Conservation (phyloP, 306 rosid genomes). For the Phaseolus lunatus region DNA sequence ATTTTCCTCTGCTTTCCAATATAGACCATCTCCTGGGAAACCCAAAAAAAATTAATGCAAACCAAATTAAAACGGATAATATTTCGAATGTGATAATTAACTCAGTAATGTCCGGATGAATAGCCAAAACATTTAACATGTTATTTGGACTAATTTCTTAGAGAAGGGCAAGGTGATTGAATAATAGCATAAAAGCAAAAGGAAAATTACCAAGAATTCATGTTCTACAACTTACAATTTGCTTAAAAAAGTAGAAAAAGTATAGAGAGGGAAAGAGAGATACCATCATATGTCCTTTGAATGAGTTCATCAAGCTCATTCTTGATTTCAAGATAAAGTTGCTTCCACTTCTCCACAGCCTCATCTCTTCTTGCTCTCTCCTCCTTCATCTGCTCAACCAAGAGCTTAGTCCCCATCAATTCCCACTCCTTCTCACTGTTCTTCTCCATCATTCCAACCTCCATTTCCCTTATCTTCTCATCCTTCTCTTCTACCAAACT, state of each 20-base stretch:
- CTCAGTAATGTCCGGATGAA: too few species aligned
- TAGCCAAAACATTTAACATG: slow-evolving; percentile 11
- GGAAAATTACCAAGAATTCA: slow-evolving; percentile 7
- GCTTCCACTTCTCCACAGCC: slow-evolving; percentile 95
- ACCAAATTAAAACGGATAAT: slow-evolving; percentile 28
- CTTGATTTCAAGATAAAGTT: slow-evolving; percentile 88
- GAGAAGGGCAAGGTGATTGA: background rate
- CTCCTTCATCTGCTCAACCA: slow-evolving; percentile 75
- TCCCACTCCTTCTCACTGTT: slow-evolving; percentile 60
- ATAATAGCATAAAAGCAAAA: slow-evolving; percentile 20
- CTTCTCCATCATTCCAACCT: slow-evolving; percentile 33
- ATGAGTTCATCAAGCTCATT: slow-evolving; percentile 93
- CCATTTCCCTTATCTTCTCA: slow-evolving; percentile 58
- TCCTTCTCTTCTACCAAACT: slow-evolving; percentile 70
- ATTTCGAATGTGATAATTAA: too few species aligned
- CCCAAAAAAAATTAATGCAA: slow-evolving; percentile 13
- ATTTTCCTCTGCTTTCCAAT: slow-evolving; percentile 80
- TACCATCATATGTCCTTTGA: slow-evolving; percentile 75
- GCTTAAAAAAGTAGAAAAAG: background rate
- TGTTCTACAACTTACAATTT: slow-evolving; percentile 12
- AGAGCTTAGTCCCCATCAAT: slow-evolving; percentile 54
- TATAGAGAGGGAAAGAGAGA: slow-evolving; percentile 4
- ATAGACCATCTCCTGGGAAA: slow-evolving; percentile 74
- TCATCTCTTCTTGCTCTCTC: slow-evolving; percentile 84
- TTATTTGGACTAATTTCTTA: background rate